These are phyloP conservation scores for Acacia confusa DNA, from an alignment of 306 rosid species.

Conservation along the genomic window DNA sequence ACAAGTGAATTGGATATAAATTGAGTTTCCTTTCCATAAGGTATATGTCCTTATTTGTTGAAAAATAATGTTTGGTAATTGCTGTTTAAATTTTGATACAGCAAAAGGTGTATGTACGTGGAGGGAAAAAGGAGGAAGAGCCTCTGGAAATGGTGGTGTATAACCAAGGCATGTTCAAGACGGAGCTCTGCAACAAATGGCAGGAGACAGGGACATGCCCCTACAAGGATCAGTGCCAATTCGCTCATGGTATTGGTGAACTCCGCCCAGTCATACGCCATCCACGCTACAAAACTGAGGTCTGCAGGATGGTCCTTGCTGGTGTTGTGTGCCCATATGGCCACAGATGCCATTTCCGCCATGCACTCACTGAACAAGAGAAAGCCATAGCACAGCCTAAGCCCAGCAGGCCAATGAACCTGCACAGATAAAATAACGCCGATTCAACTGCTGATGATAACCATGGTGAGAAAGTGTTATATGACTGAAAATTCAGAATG, in stretches of 20 bases:
- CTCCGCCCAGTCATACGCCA: constrained; percentile 93
- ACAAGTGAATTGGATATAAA: not conserved
- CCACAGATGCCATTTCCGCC: constrained; percentile 97
- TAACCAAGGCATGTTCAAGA: constrained; percentile 91
- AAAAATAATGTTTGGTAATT: not conserved
- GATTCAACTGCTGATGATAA: not conserved
- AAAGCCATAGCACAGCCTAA: constrained; percentile 46
- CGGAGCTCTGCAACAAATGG: constrained; percentile 98
- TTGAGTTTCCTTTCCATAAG: not conserved
- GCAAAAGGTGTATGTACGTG: constrained; percentile 59
- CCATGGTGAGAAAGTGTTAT: constrained; percentile 32
- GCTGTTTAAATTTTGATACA: constrained; percentile 31
- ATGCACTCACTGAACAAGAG: constrained; percentile 77
- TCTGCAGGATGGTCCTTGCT: constrained; percentile 86
- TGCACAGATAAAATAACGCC: constrained; percentile 36
- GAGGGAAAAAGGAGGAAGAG: constrained; percentile 58
- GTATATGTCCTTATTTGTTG: constrained; percentile 1
- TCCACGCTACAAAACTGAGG: constrained; percentile 93
- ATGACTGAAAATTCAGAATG: constrained; percentile 24
- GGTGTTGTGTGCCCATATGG: constrained; percentile 81
- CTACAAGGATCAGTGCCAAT: constrained; percentile 75
- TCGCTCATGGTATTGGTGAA: constrained; percentile 85
- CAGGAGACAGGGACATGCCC: constrained; percentile 85
- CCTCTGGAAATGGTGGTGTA: constrained; percentile 63
- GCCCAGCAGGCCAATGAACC: constrained; percentile 42